Percentiles rank a stretch among this genome's conserved stretches.
phyloP scores from a whole-genome alignment of 75 land plant species.

The Gnetum montanum region DNA sequence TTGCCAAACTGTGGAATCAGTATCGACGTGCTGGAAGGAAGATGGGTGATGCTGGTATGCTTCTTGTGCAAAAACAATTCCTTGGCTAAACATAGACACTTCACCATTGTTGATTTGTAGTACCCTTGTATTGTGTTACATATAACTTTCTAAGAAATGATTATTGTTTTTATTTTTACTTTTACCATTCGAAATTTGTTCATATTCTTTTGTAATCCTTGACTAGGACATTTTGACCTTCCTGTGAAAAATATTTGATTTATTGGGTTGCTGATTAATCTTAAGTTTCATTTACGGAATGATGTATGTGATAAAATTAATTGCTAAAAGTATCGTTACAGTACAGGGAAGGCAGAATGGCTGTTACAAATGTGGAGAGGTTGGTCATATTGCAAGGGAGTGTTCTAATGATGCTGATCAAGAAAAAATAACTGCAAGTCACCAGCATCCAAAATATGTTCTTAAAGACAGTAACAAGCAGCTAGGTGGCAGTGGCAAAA shows the following conservation, averaged over 20 bases:
- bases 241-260: background rate
- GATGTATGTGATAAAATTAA: background rate
- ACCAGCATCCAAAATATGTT: conserved; percentile 37
- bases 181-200: background rate
- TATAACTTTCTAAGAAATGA: background rate
- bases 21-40: conserved; percentile 60
- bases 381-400: conserved; percentile 72
- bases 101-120: background rate
- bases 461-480: conserved; percentile 63
- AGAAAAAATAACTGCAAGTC: conserved; percentile 8
- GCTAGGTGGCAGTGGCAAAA: conserved; percentile 48
- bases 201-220: background rate
- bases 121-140: background rate
- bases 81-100: background rate
- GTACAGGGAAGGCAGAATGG: too few relatives aligned
- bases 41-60: conserved; percentile 37
- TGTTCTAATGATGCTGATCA: conserved; percentile 28
- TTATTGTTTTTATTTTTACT: too few relatives aligned
- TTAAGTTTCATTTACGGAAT: background rate
- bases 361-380: conserved; percentile 86
- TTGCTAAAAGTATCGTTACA: too few relatives aligned
- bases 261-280: background rate
- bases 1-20: conserved; percentile 74
- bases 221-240: too few relatives aligned
- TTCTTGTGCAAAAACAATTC: background rate